Evolutionary conservation across 2,329 filamentous ascomycete genomes (phyloP).

Genomic region (Neopestalotiopsis rosae): DNA sequence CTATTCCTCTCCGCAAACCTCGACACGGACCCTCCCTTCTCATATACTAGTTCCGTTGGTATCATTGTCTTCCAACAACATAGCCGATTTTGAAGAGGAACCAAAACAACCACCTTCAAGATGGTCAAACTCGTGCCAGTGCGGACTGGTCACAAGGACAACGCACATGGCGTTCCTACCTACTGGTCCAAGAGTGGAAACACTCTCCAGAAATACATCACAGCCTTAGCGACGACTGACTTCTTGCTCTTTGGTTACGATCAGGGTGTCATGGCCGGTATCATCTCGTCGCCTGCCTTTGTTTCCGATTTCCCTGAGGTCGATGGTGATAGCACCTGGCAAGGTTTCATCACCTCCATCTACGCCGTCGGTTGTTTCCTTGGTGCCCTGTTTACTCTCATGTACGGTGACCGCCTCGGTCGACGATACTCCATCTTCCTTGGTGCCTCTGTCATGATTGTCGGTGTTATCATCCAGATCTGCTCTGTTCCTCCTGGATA

Average conservation of each 20-base stretch:
- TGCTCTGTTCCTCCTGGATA: conserved; percentile 50
- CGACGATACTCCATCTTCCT: conserved; percentile 59
- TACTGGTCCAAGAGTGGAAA: conserved; percentile 38
- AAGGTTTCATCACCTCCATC: conserved; percentile 45
- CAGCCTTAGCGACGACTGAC: conserved; percentile 32
- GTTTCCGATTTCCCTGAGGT: conserved; percentile 37
- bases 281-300: conserved; percentile 35
- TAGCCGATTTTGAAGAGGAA: background rate
- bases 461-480: conserved; percentile 61
- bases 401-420: conserved; percentile 58
- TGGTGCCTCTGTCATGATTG: conserved; percentile 57
- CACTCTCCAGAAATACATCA: conserved; percentile 34
- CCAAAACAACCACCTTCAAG: background rate
- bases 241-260: conserved; percentile 37
- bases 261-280: conserved; percentile 40
- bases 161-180: conserved; percentile 33
- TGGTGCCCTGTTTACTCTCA: conserved; percentile 45
- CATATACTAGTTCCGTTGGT: background rate
- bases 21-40: conserved; percentile 1
- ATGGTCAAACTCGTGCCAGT: conserved; percentile 17
- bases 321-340: conserved; percentile 35
- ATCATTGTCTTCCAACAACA: no score
- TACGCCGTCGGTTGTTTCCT: conserved; percentile 49
- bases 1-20: conserved; percentile 10
- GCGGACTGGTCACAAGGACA: conserved; percentile 30